phyloP scores from a whole-genome alignment of 164 flowering plant species.

The Vitis rotundifolia region DNA sequence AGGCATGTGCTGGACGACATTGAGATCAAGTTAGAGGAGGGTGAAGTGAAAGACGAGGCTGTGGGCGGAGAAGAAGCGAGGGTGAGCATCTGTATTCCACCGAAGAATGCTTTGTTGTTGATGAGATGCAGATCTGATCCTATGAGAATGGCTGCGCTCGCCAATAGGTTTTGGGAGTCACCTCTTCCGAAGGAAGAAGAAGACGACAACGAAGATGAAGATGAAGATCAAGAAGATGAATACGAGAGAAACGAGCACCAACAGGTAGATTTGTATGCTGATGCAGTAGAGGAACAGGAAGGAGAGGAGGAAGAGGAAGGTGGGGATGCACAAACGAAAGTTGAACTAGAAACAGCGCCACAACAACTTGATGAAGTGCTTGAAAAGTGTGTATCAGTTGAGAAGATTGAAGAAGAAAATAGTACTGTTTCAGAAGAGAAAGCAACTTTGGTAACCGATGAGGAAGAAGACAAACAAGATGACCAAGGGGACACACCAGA shows the following conservation, averaged over 20 bases:
- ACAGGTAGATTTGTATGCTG: not conserved
- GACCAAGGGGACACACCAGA: not conserved
- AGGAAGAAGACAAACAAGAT: not conserved
- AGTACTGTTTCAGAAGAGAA: not conserved
- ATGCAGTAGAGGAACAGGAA: slow-evolving; percentile 9
- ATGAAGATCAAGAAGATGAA: slow-evolving; percentile 1
- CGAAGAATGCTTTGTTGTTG: slow-evolving; percentile 81
- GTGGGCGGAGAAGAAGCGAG: slow-evolving; percentile 41
- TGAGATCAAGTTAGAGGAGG: slow-evolving; percentile 39
- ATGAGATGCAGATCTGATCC: slow-evolving; percentile 99
- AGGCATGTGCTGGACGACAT: slow-evolving; percentile 58
- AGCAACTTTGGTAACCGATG: not conserved
- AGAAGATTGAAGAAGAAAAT: slow-evolving; percentile 3
- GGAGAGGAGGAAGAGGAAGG: not conserved
- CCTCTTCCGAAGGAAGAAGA: slow-evolving; percentile 26
- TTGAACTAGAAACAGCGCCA: slow-evolving; percentile 9
- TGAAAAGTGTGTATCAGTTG: slow-evolving; percentile 14
- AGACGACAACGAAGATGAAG: slow-evolving; percentile 22
- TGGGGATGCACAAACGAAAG: not conserved
- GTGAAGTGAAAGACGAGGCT: slow-evolving; percentile 21
- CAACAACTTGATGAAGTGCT: slow-evolving; percentile 7
- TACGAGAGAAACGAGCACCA: slow-evolving; percentile 19
- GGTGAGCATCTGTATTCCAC: slow-evolving; percentile 73
- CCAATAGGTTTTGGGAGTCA: slow-evolving; percentile 68
- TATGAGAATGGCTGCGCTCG: slow-evolving; percentile 66